A percentile compares a stretch with the other conserved stretches of the same genome.
These are phyloP conservation scores for Fraxinus albicans DNA, from an alignment of 305 asterid species.

Conservation along the genomic window DNA sequence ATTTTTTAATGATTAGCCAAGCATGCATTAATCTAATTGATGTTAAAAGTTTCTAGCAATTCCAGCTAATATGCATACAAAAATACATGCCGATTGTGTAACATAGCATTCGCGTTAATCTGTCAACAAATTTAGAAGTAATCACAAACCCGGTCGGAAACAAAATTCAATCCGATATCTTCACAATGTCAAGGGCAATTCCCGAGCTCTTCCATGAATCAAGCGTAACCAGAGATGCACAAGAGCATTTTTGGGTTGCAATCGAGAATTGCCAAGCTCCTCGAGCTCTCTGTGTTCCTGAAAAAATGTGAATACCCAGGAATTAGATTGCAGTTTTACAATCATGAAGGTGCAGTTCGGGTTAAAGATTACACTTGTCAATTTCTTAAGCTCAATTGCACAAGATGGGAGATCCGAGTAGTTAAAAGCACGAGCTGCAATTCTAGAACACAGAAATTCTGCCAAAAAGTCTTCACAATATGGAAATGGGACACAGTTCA, in stretches of 20 bases:
- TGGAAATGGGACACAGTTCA: not conserved
- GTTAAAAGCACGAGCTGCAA: not conserved
- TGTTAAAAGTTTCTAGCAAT: not conserved
- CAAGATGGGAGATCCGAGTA: not conserved
- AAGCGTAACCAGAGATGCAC: not conserved
- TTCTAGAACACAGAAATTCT: not conserved
- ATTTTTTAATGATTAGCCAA: not conserved
- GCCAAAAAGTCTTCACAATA: not conserved
- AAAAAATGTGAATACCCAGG: not conserved
- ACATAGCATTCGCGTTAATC: not conserved
- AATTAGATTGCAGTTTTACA: not conserved
- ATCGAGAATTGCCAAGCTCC: not conserved
- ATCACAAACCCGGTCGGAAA: not conserved
- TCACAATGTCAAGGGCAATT: not conserved
- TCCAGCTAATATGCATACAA: not conserved
- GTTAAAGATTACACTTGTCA: not conserved
- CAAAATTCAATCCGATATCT: not conserved
- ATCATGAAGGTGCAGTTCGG: not conserved
- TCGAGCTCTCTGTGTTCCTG: not conserved
- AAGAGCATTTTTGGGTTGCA: not conserved
- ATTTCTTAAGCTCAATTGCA: not conserved
- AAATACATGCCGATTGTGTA: not conserved
- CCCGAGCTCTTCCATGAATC: not conserved
- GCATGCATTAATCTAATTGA: not conserved
- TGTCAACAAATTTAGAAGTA: not conserved